phyloP scores from a whole-genome alignment of 228 moss, liverwort and hornwort genomes.

The Sphagnum magellanicum region DNA sequence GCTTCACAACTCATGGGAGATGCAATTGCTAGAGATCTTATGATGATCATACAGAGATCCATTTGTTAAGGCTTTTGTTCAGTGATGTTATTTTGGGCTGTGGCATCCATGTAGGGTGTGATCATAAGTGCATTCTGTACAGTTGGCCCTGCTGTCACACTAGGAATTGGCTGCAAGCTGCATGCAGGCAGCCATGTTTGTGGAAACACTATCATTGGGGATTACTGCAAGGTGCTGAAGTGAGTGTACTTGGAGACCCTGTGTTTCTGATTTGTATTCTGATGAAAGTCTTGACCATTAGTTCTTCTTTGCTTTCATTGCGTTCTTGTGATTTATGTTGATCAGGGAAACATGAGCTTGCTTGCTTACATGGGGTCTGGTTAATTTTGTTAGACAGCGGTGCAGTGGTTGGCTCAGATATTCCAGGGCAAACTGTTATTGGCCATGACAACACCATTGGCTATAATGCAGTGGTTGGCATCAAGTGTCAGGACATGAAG shows the following conservation, averaged over 20 bases:
- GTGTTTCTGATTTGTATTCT: not conserved
- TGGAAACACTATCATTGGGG: slow-evolving; percentile 81
- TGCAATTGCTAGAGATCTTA: not conserved
- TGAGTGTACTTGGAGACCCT: slow-evolving; percentile 16
- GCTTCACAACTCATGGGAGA: not conserved
- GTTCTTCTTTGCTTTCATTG: not conserved
- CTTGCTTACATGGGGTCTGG: slow-evolving; percentile 11
- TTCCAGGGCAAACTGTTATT: slow-evolving; percentile 67
- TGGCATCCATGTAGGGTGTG: slow-evolving; percentile 51
- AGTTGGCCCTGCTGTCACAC: slow-evolving; percentile 69
- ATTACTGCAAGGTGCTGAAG: slow-evolving; percentile 79
- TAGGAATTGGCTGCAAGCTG: slow-evolving; percentile 77
- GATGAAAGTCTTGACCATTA: not conserved
- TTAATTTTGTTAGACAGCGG: slow-evolving; percentile 61
- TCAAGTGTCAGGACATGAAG: slow-evolving; percentile 92
- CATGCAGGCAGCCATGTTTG: slow-evolving; percentile 71
- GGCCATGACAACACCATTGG: slow-evolving; percentile 77
- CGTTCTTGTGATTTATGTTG: too few relatives aligned
- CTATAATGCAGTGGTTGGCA: slow-evolving; percentile 88
- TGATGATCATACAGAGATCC: too few relatives aligned
- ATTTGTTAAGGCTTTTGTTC: too few relatives aligned
- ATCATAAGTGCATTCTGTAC: slow-evolving; percentile 85
- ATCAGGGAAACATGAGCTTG: not conserved
- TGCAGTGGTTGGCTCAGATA: slow-evolving; percentile 96
- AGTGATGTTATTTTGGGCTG: not conserved